phyloP scores from a whole-genome alignment of 305 asterid genomes.

The Withania somnifera region DNA sequence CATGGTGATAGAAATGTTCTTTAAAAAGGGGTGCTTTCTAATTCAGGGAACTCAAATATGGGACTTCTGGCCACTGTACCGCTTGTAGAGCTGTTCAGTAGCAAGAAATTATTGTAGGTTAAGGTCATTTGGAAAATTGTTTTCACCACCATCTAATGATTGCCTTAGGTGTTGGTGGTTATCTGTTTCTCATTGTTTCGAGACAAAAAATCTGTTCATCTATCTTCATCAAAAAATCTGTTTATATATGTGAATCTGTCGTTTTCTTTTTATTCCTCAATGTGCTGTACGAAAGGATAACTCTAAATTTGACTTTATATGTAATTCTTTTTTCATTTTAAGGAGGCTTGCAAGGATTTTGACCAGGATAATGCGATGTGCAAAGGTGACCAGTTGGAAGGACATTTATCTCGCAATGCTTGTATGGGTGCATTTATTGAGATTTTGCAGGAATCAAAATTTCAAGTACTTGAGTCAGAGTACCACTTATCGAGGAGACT shows the following conservation, averaged over 20 bases:
- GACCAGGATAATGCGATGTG: constrained; percentile 23
- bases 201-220: too few species aligned
- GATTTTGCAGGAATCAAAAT: constrained; percentile 45
- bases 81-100: not conserved
- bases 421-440: constrained; percentile 34
- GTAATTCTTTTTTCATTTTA: constrained; percentile 1
- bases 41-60: not conserved
- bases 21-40: not conserved
- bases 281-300: not conserved
- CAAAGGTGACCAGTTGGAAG: constrained; percentile 27
- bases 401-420: constrained; percentile 18
- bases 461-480: constrained; percentile 53
- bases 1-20: not conserved
- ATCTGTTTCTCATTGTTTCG: not conserved
- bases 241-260: not conserved
- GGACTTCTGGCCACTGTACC: not conserved
- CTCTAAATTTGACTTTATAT: not conserved
- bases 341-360: constrained; percentile 38
- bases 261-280: not conserved
- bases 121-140: not conserved
- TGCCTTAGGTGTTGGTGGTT: not conserved
- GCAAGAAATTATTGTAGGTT: not conserved
- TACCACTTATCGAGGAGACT: constrained; percentile 49
- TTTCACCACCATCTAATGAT: not conserved
- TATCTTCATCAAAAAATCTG: too few species aligned